A percentile compares a stretch with the other conserved stretches of the same genome.
phyloP scores from a whole-genome alignment of 2,329 filamentous ascomycete species.

The Cytospora leucostoma region DNA sequence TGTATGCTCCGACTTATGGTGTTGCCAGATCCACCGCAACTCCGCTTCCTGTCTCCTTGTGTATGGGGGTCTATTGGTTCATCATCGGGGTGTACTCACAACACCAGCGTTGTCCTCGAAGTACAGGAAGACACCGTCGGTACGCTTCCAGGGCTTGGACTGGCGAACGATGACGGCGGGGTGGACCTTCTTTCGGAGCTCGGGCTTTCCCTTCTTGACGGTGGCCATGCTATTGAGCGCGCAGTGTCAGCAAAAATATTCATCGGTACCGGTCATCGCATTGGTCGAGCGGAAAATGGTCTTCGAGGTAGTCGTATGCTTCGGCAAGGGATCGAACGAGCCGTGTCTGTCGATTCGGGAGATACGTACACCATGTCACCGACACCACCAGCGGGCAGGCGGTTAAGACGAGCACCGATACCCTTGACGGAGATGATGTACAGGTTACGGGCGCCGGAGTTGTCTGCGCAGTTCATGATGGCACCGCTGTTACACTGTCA shows the following conservation, averaged over 20 bases:
- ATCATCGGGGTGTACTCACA: conserved; percentile 57
- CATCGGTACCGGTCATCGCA: neutral
- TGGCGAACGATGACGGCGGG: conserved; percentile 98
- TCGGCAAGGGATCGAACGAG: neutral
- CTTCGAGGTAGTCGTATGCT: neutral
- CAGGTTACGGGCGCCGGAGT: conserved; percentile 96
- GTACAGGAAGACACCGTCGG: conserved; percentile 98
- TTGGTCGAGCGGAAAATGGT: neutral
- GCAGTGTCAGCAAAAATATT: conserved; percentile 9
- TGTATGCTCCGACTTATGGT: neutral
- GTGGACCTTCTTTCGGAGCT: conserved; percentile 99
- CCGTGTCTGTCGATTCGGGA: neutral
- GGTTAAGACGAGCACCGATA: conserved; percentile 95
- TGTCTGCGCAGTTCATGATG: conserved; percentile 99
- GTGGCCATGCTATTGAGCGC: conserved; percentile 73
- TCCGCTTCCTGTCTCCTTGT: neutral
- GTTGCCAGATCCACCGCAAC: neutral
- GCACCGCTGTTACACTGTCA: conserved; percentile 68
- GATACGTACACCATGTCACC: conserved; percentile 81
- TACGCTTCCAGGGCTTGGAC: conserved; percentile 99
- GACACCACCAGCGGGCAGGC: conserved; percentile 94
- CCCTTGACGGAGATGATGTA: conserved; percentile 99
- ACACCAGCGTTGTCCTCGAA: conserved; percentile 99
- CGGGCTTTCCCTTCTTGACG: conserved; percentile 99
- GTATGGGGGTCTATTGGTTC: neutral